Conservation (phyloP, 2,329 filamentous ascomycete genomes). For the Exophiala alcalophila region DNA sequence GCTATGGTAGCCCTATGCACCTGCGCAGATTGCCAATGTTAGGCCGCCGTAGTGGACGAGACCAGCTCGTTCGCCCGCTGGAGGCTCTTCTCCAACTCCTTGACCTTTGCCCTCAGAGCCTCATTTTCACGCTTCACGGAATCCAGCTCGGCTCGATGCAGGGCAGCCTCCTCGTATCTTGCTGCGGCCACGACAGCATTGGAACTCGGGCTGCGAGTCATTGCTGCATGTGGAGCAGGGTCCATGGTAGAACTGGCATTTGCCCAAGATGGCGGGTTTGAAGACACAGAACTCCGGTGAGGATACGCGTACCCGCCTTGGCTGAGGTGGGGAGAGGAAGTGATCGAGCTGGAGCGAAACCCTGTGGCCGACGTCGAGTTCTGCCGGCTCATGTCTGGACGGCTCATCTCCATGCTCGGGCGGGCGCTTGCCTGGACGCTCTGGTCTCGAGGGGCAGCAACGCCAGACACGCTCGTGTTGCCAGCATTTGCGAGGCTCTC, state of each 20-base stretch:
- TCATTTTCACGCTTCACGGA: constrained; percentile 48
- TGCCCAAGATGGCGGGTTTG: constrained; percentile 9
- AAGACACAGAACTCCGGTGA: constrained; percentile 25
- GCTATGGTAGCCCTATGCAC: too few relatives aligned
- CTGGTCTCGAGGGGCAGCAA: constrained; percentile 43
- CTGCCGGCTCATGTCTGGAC: constrained; percentile 41
- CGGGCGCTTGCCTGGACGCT: constrained; percentile 23
- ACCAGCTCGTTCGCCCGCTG: constrained; percentile 19
- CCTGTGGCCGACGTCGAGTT: constrained; percentile 41
- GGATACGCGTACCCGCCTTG: constrained; percentile 17
- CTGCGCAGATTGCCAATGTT: too few relatives aligned
- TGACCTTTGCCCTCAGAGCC: constrained; percentile 42
- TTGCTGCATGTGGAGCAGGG: constrained; percentile 3
- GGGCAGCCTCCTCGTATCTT: constrained; percentile 43
- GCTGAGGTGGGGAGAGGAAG: constrained; percentile 21
- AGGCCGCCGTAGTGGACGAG: constrained; percentile 21
- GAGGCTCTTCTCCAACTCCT: constrained; percentile 41
- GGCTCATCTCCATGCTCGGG: constrained; percentile 25
- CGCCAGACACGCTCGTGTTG: constrained; percentile 38
- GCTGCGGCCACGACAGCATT: constrained; percentile 34
- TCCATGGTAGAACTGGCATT: constrained; percentile 2
- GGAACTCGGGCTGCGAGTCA: constrained; percentile 31
- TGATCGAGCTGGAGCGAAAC: constrained; percentile 21
- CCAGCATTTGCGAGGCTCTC: constrained; percentile 28
- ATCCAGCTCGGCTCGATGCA: constrained; percentile 45